Percentiles rank a stretch among this genome's conserved stretches.
phyloP scores from a whole-genome alignment of 768 basidiomycete genomes.

The Termitomyces sp. region DNA sequence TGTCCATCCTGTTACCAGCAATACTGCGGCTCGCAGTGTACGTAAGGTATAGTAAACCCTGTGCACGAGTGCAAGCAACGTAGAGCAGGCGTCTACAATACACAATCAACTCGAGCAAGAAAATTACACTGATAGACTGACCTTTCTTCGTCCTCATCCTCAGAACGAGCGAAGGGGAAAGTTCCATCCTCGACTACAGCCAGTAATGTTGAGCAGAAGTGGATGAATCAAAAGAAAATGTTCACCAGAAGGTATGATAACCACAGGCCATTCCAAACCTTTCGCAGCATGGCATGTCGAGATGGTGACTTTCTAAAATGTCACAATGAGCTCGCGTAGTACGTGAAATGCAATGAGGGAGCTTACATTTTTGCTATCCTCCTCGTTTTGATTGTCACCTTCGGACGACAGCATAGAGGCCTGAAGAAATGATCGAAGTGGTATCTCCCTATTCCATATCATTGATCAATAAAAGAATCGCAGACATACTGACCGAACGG shows the following conservation, averaged over 20 bases:
- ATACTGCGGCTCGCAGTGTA: constrained; percentile 4
- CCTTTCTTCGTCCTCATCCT: constrained; percentile 83
- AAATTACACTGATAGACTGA: constrained; percentile 22
- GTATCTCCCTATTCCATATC: constrained; percentile 39
- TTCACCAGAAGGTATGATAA: constrained; percentile 70
- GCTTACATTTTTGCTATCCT: constrained; percentile 24
- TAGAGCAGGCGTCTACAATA: constrained; percentile 70
- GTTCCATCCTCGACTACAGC: constrained; percentile 65
- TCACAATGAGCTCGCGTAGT: neutral
- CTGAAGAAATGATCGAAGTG: constrained; percentile 72
- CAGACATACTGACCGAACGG: neutral
- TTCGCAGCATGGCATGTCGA: constrained; percentile 89
- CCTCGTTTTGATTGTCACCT: constrained; percentile 58
- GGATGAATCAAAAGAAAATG: neutral
- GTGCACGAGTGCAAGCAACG: constrained; percentile 86
- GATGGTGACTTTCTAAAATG: constrained; percentile 16
- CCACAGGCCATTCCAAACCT: constrained; percentile 90
- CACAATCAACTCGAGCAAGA: neutral
- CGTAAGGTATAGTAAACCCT: constrained; percentile 38
- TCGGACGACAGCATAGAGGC: constrained; percentile 83
- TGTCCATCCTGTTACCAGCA: constrained; percentile 36
- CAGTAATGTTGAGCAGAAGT: constrained; percentile 3
- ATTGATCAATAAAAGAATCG: neutral
- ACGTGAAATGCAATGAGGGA: neutral
- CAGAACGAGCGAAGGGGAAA: constrained; percentile 72